Percentiles rank a stretch among this genome's conserved stretches.
Evolutionary conservation across 2,329 filamentous ascomycete species (phyloP).

Genomic region (Apiospora arundinis): DNA sequence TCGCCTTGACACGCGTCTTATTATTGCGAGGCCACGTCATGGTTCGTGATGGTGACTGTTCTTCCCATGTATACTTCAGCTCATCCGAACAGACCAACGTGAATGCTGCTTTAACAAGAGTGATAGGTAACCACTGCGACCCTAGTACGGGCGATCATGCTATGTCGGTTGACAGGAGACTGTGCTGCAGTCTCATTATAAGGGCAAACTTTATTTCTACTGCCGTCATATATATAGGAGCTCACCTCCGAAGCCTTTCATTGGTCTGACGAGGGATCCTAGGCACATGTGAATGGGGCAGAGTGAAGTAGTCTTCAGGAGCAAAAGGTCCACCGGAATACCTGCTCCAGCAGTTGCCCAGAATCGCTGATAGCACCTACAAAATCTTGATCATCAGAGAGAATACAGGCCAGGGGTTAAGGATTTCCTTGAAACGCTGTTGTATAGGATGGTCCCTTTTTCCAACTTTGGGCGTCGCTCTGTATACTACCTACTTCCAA

Average conservation of each 20-base stretch:
- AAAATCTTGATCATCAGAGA: background rate
- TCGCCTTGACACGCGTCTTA: background rate
- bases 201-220: conserved; percentile 1
- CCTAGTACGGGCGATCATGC: background rate
- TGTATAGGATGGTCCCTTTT: background rate
- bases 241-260: conserved; percentile 6
- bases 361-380: background rate
- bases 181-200: background rate
- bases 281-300: background rate
- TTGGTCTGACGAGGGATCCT: background rate
- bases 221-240: background rate
- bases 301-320: background rate
- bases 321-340: background rate
- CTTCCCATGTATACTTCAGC: background rate
- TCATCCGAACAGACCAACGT: background rate
- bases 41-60: background rate
- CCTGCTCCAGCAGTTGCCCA: background rate
- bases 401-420: background rate
- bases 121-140: background rate
- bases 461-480: background rate
- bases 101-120: conserved; percentile 13
- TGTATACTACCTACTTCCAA: background rate
- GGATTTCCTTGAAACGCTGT: background rate
- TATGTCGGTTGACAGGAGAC: background rate
- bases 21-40: background rate